A percentile compares a stretch with the other conserved stretches of the same genome.
Evolutionary conservation across 176 grass and related monocot species (phyloP).

Genomic region (Oryza australiensis): DNA sequence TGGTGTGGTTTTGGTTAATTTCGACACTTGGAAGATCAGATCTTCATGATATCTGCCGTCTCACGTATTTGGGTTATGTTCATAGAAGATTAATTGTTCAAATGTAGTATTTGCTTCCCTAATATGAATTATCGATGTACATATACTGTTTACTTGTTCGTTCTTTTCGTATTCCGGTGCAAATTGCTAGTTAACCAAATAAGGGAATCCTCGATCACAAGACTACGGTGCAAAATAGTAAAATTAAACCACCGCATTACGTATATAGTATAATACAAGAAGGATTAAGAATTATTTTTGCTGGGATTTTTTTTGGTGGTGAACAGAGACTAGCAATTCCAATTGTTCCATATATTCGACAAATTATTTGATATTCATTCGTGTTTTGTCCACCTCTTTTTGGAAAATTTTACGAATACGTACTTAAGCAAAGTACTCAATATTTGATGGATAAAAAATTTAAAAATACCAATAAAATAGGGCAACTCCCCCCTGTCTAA

Average conservation of each 20-base stretch:
- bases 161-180: too few relatives aligned
- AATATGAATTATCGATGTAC: too few relatives aligned
- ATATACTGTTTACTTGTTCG: too few relatives aligned
- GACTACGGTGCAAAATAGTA: neutral
- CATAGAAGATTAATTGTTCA: too few relatives aligned
- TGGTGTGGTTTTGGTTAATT: too few relatives aligned
- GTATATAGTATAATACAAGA: neutral
- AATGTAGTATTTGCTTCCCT: too few relatives aligned
- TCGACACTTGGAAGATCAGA: too few relatives aligned
- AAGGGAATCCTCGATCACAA: neutral
- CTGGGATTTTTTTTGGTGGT: neutral
- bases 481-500: neutral
- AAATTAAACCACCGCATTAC: neutral
- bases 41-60: too few relatives aligned
- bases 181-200: slow-evolving; percentile 1
- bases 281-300: neutral
- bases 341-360: neutral
- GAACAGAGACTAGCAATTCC: neutral
- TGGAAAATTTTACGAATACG: neutral
- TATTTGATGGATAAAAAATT: too few relatives aligned
- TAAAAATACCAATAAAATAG: too few relatives aligned
- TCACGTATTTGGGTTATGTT: too few relatives aligned
- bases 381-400: neutral
- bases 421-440: neutral
- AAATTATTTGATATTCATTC: too few relatives aligned